phyloP scores from a whole-genome alignment of 371 early-diverging fungal species.

The Funneliformis caledonium region DNA sequence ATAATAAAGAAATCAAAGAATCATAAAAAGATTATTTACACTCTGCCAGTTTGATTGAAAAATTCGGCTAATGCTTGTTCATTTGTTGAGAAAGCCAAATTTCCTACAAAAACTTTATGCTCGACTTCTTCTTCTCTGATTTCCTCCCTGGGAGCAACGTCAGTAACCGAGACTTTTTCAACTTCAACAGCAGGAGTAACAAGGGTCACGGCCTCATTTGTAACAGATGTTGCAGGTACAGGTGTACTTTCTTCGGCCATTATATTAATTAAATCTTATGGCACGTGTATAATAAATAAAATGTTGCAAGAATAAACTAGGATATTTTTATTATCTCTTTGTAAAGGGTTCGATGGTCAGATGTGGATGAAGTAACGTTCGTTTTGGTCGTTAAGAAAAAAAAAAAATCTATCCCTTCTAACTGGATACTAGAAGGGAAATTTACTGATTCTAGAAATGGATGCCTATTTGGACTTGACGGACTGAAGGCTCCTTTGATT shows the following conservation, averaged over 20 bases:
- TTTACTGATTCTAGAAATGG: background rate
- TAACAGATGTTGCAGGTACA: background rate
- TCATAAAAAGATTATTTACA: conserved; percentile 58
- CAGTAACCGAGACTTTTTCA: conserved; percentile 33
- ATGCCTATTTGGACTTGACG: conserved; percentile 40
- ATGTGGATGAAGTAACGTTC: conserved; percentile 27
- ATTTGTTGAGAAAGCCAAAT: conserved; percentile 85
- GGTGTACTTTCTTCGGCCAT: background rate
- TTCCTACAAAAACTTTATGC: conserved; percentile 92
- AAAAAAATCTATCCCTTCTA: conserved; percentile 23
- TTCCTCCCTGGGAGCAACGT: conserved; percentile 42
- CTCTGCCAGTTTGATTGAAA: conserved; percentile 76
- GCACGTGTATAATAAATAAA: conserved; percentile 8
- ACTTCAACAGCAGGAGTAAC: background rate
- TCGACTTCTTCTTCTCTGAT: conserved; percentile 57
- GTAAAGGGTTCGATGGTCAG: background rate
- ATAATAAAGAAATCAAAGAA: conserved; percentile 2
- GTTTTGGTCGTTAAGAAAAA: conserved; percentile 32
- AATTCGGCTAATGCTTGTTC: conserved; percentile 73
- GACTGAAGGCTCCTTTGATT: conserved; percentile 39
- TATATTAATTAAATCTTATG: background rate
- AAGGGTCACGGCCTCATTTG: background rate
- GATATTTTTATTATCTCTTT: conserved; percentile 4
- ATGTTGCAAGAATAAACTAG: background rate
- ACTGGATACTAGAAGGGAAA: conserved; percentile 2